phyloP scores from a whole-genome alignment of 176 grass and related monocot species.

The Hyparrhenia diplandra region DNA sequence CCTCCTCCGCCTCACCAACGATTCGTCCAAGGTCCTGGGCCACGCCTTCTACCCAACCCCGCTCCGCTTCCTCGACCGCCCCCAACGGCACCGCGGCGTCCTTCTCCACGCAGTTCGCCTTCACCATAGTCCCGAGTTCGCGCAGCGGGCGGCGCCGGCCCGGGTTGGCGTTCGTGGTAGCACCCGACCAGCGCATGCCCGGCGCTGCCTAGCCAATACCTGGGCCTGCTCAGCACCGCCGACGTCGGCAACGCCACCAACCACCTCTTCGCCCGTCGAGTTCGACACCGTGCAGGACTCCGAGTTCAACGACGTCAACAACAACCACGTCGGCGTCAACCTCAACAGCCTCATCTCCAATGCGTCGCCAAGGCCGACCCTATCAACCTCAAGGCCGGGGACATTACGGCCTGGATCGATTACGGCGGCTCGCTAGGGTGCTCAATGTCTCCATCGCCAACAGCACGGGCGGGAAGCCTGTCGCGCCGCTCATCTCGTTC shows the following conservation, averaged over 20 bases:
- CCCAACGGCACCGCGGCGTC: slow-evolving; percentile 42
- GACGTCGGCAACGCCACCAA: slow-evolving; percentile 69
- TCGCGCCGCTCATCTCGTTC: slow-evolving; percentile 55
- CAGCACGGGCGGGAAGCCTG: slow-evolving; percentile 35
- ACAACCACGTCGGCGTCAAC: slow-evolving; percentile 82
- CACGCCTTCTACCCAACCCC: slow-evolving; percentile 57
- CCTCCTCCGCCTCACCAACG: slow-evolving; percentile 69
- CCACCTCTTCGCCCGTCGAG: slow-evolving; percentile 84
- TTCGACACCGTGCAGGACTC: slow-evolving; percentile 97
- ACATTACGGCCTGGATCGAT: slow-evolving; percentile 66
- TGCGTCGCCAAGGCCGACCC: slow-evolving; percentile 34
- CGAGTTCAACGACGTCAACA: slow-evolving; percentile 87
- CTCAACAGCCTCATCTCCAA: slow-evolving; percentile 68
- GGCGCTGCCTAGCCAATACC: slow-evolving; percentile 89
- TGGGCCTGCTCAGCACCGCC: slow-evolving; percentile 55
- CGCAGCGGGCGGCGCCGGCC: slow-evolving; percentile 71
- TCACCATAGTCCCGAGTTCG: slow-evolving; percentile 73
- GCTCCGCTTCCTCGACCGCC: slow-evolving; percentile 35
- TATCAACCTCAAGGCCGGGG: slow-evolving; percentile 56
- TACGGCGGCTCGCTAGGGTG: slow-evolving; percentile 50
- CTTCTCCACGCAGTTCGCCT: slow-evolving; percentile 77
- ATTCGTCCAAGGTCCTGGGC: slow-evolving; percentile 59
- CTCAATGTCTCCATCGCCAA: slow-evolving; percentile 47
- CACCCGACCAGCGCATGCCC: slow-evolving; percentile 40
- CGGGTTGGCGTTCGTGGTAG: slow-evolving; percentile 60